These are phyloP conservation scores for Closterium sp. DNA, from an alignment of 139 green algal genomes.

Conservation along the genomic window DNA sequence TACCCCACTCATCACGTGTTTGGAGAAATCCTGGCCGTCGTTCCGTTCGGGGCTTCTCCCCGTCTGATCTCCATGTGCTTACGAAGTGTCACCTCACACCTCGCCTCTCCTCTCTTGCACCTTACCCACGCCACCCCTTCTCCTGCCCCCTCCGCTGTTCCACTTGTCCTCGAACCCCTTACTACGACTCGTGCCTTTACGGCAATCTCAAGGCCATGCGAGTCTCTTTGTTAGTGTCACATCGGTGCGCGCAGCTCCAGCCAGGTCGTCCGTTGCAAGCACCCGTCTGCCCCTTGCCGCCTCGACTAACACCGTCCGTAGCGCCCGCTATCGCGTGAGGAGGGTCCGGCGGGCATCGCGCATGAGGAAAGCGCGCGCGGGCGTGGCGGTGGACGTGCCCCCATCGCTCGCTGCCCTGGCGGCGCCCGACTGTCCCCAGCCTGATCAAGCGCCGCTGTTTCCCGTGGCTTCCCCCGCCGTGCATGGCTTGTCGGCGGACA, in stretches of 20 bases:
- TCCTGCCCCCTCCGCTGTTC: not conserved
- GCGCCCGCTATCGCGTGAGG: not conserved
- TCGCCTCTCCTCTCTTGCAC: not conserved
- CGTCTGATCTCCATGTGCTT: too few relatives aligned
- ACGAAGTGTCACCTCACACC: too few relatives aligned
- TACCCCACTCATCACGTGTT: too few relatives aligned
- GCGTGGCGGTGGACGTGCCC: not conserved
- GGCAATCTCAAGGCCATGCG: not conserved
- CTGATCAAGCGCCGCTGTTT: not conserved
- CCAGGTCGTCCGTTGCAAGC: not conserved
- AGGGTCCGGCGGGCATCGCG: not conserved
- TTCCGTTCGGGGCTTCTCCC: too few relatives aligned
- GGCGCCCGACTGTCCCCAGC: not conserved
- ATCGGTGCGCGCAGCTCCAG: not conserved
- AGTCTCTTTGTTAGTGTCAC: not conserved
- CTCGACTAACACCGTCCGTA: not conserved
- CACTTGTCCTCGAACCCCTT: not conserved
- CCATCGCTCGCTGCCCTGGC: not conserved
- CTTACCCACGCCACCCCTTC: not conserved
- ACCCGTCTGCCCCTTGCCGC: not conserved
- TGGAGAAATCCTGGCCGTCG: not conserved
- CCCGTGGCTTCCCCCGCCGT: not conserved
- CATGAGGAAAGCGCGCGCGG: not conserved
- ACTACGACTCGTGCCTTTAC: not conserved
- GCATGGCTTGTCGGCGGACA: not conserved